phyloP scores from a whole-genome alignment of 176 grass and related monocot genomes.

The Themeda triandra region DNA sequence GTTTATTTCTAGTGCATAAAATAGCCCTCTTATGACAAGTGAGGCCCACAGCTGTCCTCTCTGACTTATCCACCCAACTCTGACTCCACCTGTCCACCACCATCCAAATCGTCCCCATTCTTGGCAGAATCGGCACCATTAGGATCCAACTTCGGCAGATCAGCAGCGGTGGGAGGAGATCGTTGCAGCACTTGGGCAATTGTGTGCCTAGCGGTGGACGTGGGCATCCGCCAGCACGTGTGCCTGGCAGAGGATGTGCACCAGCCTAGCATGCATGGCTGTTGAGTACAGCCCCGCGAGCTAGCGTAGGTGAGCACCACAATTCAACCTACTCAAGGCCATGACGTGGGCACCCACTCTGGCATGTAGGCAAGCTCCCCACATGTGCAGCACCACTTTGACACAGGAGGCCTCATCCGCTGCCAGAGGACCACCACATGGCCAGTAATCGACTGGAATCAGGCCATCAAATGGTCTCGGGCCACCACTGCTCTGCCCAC shows the following conservation, averaged over 20 bases:
- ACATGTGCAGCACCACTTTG: neutral
- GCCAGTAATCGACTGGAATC: neutral
- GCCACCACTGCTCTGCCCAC: neutral
- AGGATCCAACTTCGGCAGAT: neutral
- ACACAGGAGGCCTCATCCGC: neutral
- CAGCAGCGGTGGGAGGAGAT: neutral
- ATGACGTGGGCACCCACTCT: neutral
- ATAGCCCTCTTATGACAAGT: neutral
- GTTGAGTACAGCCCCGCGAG: neutral
- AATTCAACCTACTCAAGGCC: too few relatives aligned
- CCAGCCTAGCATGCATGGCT: neutral
- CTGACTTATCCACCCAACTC: neutral
- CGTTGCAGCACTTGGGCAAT: neutral
- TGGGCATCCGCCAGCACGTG: neutral
- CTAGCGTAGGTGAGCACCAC: neutral
- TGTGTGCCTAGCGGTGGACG: neutral
- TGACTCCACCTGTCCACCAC: neutral
- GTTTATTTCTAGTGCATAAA: neutral
- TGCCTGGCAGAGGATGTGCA: neutral
- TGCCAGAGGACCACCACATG: neutral
- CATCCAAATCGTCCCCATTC: neutral
- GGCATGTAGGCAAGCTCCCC: neutral
- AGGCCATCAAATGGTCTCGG: neutral
- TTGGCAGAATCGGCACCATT: neutral
- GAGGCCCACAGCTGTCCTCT: neutral